Evolutionary conservation across 768 basidiomycete genomes (phyloP), one percentile per base, ranked within the genome.

Genomic region (Favolaschia claudopus): DNA sequence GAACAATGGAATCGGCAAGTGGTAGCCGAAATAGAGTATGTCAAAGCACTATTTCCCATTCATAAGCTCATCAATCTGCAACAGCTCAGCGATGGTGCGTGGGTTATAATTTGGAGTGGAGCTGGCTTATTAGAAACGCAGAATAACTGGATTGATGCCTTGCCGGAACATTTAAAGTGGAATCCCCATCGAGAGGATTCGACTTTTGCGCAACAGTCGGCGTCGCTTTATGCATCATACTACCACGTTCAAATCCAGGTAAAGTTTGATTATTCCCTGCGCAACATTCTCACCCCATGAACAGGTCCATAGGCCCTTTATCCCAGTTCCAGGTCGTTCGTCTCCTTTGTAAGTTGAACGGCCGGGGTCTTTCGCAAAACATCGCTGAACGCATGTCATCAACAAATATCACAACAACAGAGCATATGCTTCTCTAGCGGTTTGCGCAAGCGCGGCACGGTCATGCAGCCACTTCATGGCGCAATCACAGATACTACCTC

Each of bases 261-360:
- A 58, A n/a, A 22, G 8, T 10, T 10, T 10, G n/a, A 22, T 22
- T n/a, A 9, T 9, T 42, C 13, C 9, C 24, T 42, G 20, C 40
- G 10, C 9, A 10, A 9, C 20, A 22, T 42, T 22, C 24, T 12
- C 10, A 22, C n/a, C 20, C 19, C 12, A 48, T 28, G 34, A 32
- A 9, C 59, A 79, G 29, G 69, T 82, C 38, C 82, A 83, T 65
- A 73, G 82, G 24, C 79, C 79, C 1, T 82, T 80, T 70, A 74
- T 83, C 46, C 78, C 76, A 1, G 67, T 72, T 5, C 58, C 67
- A 6, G 44, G 58, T 38, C 58, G 51, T 10, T 52, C 66, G 1
- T 65, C 66, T 3, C 63, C 56, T 4, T 47, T 67, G 62, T 63
- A n/a, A 24, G 60, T 50, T 36, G 10, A 10, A n/a, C 12, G 34